Evolutionary conservation across 805 yeast species (phyloP).

Genomic region (Nakazawaea wickerhamii): DNA sequence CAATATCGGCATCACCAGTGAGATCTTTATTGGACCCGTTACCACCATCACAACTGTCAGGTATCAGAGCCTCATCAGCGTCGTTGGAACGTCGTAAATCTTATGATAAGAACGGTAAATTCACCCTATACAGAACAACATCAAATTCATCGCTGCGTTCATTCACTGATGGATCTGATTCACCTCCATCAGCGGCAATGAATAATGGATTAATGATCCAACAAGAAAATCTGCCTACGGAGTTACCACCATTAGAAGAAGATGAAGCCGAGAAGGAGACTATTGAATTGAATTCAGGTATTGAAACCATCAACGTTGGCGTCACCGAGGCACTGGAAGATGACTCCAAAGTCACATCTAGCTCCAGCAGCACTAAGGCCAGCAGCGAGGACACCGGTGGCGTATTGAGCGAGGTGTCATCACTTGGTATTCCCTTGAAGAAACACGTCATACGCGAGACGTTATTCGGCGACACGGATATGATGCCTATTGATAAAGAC

Average conservation of each 20-base stretch:
- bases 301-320: no score
- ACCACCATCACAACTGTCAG: constrained; percentile 27
- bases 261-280: constrained; percentile 3
- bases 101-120: constrained; percentile 5
- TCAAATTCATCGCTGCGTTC: not conserved
- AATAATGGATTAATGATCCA: not conserved
- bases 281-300: no score
- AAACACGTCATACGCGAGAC: constrained; percentile 2
- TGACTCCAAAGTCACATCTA: not conserved
- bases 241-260: constrained; percentile 10
- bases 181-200: not conserved
- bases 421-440: not conserved
- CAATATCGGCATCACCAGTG: constrained; percentile 7
- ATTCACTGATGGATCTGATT: not conserved
- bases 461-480: constrained; percentile 4
- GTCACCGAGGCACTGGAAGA: not conserved
- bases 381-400: no score
- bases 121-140: not conserved
- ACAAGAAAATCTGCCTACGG: not conserved
- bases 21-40: constrained; percentile 19
- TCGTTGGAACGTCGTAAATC: constrained; percentile 9
- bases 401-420: not conserved
- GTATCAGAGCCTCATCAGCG: constrained; percentile 21
- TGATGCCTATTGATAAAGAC: constrained; percentile 3
- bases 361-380: not conserved